These are phyloP conservation scores for Pugionium dolabratum DNA, from an alignment of 345 rosid species.

Conservation along the genomic window DNA sequence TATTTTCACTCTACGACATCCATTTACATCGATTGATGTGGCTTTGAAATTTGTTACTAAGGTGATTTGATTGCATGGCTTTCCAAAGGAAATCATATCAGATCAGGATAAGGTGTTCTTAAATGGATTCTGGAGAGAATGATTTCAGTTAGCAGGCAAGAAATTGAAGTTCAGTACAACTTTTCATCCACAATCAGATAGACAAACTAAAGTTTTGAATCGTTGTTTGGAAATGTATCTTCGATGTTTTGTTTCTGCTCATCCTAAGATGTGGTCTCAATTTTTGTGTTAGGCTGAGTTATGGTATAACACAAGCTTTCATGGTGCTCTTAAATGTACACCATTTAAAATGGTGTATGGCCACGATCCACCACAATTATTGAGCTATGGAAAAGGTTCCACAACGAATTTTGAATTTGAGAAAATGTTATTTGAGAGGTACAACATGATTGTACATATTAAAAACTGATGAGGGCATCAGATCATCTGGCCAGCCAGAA, in stretches of 20 bases:
- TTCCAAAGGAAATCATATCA: too few species aligned
- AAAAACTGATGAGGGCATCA: too few species aligned
- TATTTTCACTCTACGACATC: background rate
- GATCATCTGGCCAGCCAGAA: too few species aligned
- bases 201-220: background rate
- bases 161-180: rapidly evolving
- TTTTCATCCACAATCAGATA: background rate
- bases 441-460: too few species aligned
- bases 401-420: too few species aligned
- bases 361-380: background rate
- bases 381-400: background rate
- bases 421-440: too few species aligned
- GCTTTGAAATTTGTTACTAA: background rate
- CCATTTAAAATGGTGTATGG: background rate
- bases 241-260: background rate
- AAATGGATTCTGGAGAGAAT: background rate
- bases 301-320: background rate
- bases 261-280: background rate
- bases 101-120: too few species aligned
- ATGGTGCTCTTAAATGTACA: background rate
- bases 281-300: background rate
- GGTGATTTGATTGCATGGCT: background rate
- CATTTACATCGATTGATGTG: background rate
- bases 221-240: background rate
- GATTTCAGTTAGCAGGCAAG: rapidly evolving